phyloP scores from a whole-genome alignment of 163 green algal species.

The Picocystis sp. region DNA sequence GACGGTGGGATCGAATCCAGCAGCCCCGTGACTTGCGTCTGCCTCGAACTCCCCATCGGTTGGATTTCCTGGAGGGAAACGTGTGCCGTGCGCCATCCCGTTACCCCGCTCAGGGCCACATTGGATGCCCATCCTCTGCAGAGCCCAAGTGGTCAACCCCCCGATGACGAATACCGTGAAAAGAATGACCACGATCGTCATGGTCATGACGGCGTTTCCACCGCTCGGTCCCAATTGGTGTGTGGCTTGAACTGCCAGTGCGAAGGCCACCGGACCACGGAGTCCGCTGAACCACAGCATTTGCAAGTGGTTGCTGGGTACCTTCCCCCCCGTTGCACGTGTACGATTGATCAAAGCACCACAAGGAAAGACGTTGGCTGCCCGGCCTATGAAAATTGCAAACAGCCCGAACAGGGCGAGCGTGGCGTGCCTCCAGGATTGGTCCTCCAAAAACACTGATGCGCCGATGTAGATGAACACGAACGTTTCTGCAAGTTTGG shows the following conservation, averaged over 20 bases:
- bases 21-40: too few relatives aligned
- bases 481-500: slow-evolving; percentile 56
- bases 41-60: too few relatives aligned
- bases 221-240: slow-evolving; percentile 8
- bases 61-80: too few relatives aligned
- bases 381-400: slow-evolving; percentile 8
- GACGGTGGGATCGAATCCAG: too few relatives aligned
- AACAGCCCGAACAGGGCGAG: slow-evolving; percentile 8
- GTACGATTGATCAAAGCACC: slow-evolving; percentile 13
- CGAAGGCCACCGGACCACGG: slow-evolving; percentile 22
- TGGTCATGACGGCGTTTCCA: not conserved
- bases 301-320: slow-evolving; percentile 15
- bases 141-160: not conserved
- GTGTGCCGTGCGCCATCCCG: too few relatives aligned
- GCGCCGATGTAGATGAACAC: slow-evolving; percentile 58
- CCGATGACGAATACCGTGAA: slow-evolving; percentile 15
- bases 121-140: too few relatives aligned
- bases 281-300: slow-evolving; percentile 23
- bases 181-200: slow-evolving; percentile 10
- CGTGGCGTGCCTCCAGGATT: slow-evolving; percentile 3
- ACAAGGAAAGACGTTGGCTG: slow-evolving; percentile 15
- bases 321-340: slow-evolving; percentile 1
- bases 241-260: slow-evolving; percentile 12
- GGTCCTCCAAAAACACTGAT: slow-evolving; percentile 16
- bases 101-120: too few relatives aligned